Conservation (phyloP, 192 early-diverging fungal genomes). For the Coemansia sp. region DNA sequence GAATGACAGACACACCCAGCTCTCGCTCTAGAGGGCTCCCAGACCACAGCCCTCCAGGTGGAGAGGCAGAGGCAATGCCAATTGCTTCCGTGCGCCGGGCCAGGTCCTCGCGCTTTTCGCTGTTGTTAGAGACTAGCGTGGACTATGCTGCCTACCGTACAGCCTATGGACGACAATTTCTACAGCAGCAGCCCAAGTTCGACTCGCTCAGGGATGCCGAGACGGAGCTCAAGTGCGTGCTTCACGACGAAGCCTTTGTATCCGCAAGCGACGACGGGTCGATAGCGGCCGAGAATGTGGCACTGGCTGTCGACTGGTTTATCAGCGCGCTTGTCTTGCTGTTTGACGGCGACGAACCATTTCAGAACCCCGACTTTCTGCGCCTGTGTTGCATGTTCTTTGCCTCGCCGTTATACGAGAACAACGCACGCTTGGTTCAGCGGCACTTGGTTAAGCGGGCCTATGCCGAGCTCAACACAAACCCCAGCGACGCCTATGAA, state of each 20-base stretch:
- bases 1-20: slow-evolving; percentile 1
- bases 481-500: slow-evolving; percentile 17
- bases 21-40: neutral
- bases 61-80: neutral
- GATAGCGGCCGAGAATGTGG: slow-evolving; percentile 44
- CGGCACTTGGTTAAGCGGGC: slow-evolving; percentile 49
- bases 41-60: neutral
- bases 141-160: slow-evolving; percentile 48
- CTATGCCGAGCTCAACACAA: slow-evolving; percentile 41
- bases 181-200: slow-evolving; percentile 43
- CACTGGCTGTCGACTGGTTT: slow-evolving; percentile 50
- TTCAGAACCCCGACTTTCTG: slow-evolving; percentile 50
- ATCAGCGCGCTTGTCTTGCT: slow-evolving; percentile 37
- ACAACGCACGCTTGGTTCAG: slow-evolving; percentile 50
- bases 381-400: slow-evolving; percentile 53
- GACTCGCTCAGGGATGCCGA: slow-evolving; percentile 47
- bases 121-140: slow-evolving; percentile 42
- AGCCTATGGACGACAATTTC: slow-evolving; percentile 20
- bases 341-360: slow-evolving; percentile 48
- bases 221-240: slow-evolving; percentile 37
- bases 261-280: slow-evolving; percentile 7
- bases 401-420: slow-evolving; percentile 51
- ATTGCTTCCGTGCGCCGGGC: slow-evolving; percentile 12
- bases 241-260: slow-evolving; percentile 40
- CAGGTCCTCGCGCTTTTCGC: slow-evolving; percentile 43